Percentiles rank a stretch among this genome's conserved stretches.
Evolutionary conservation across 169 alveolate genomes (phyloP).

Genomic region (Cyclospora cayetanensis): DNA sequence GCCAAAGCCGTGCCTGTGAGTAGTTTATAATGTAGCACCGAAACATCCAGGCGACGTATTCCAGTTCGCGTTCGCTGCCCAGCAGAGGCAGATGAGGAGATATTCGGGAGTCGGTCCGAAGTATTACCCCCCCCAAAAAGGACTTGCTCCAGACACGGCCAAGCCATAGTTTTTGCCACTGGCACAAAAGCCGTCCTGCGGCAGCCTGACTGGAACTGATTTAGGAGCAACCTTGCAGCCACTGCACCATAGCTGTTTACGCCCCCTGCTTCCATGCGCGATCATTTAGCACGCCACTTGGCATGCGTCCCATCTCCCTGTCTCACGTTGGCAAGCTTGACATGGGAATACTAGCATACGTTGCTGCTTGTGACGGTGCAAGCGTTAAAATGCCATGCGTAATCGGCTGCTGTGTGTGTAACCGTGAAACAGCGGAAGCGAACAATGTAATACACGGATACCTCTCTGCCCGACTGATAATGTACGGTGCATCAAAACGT

Average conservation of each 20-base stretch:
- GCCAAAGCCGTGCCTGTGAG: neutral
- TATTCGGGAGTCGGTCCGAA: neutral
- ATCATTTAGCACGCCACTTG: conserved; percentile 33
- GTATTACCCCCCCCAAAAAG: neutral
- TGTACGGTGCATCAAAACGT: conserved; percentile 53
- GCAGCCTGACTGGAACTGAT: conserved; percentile 13
- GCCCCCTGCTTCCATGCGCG: conserved; percentile 32
- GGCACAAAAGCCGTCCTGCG: conserved; percentile 10
- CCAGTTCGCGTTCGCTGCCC: conserved; percentile 47
- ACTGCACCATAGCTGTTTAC: neutral
- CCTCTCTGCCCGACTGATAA: conserved; percentile 47
- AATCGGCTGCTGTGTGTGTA: conserved; percentile 32
- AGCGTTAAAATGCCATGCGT: conserved; percentile 26
- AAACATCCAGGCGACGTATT: conserved; percentile 5
- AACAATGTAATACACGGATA: conserved; percentile 20
- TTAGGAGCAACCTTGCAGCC: conserved; percentile 25
- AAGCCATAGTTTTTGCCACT: too few species aligned
- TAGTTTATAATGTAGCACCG: conserved; percentile 11
- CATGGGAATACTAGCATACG: conserved; percentile 3
- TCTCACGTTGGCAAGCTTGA: conserved; percentile 47
- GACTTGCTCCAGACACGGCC: too few species aligned
- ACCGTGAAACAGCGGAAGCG: conserved; percentile 43
- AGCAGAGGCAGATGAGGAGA: neutral
- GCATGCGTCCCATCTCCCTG: conserved; percentile 22
- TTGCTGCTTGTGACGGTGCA: conserved; percentile 7